phyloP scores from a whole-genome alignment of 1,139 yeast species.

The Yueomyces sp. region DNA sequence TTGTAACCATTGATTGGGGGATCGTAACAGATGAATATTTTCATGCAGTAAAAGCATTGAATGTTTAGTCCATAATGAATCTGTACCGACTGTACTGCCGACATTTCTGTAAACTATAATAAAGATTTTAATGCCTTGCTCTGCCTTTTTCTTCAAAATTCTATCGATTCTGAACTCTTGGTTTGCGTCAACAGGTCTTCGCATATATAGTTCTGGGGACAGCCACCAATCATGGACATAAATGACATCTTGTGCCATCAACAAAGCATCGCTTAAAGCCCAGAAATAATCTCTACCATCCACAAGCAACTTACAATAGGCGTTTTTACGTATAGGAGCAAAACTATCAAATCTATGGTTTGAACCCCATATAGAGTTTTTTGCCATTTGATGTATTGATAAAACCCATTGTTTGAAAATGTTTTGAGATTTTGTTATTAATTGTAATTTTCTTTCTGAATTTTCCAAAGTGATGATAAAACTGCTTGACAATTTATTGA shows the following conservation, averaged over 20 bases:
- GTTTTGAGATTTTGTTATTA: slow-evolving; percentile 60
- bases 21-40: slow-evolving; percentile 80
- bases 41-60: slow-evolving; percentile 75
- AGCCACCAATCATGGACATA: slow-evolving; percentile 99
- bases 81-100: slow-evolving; percentile 86
- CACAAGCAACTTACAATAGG: slow-evolving; percentile 93
- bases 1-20: slow-evolving; percentile 90
- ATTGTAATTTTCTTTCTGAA: slow-evolving; percentile 61
- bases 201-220: slow-evolving; percentile 80
- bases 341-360: slow-evolving; percentile 73
- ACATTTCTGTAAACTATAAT: slow-evolving; percentile 93
- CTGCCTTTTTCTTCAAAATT: slow-evolving; percentile 77
- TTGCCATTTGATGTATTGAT: slow-evolving; percentile 60
- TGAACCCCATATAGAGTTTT: slow-evolving; percentile 57
- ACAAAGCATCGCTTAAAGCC: slow-evolving; percentile 88
- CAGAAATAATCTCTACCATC: slow-evolving; percentile 95
- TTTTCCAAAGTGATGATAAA: slow-evolving; percentile 61
- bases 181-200: slow-evolving; percentile 91
- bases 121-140: slow-evolving; percentile 87
- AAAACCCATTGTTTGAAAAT: slow-evolving; percentile 68
- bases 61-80: slow-evolving; percentile 88
- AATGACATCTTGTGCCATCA: slow-evolving; percentile 87
- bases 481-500: slow-evolving; percentile 28
- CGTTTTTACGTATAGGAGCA: slow-evolving; percentile 80
- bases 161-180: slow-evolving; percentile 92